phyloP scores from a whole-genome alignment of 108 stramenopile genomes.

The Nannochloropsis granulata region DNA sequence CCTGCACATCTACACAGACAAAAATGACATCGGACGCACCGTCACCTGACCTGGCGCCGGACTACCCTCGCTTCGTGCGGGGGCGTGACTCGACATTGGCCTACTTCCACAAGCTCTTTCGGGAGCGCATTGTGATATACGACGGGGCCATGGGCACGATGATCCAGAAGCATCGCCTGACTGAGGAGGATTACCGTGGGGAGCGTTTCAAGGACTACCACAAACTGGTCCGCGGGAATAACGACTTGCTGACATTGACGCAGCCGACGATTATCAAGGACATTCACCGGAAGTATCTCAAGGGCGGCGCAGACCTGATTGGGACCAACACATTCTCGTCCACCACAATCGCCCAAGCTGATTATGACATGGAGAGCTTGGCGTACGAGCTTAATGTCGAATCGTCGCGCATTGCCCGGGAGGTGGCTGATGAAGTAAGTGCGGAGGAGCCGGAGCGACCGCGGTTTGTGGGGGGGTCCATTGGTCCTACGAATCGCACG shows the following conservation, averaged over 20 bases:
- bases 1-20: background rate
- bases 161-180: slow-evolving; percentile 94
- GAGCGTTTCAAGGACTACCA: slow-evolving; percentile 82
- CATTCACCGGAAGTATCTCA: slow-evolving; percentile 82
- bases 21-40: background rate
- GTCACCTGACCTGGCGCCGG: background rate
- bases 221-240: slow-evolving; percentile 91
- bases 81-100: slow-evolving; percentile 5
- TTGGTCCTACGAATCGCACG: slow-evolving; percentile 95
- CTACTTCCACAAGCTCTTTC: slow-evolving; percentile 35
- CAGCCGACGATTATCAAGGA: slow-evolving; percentile 85
- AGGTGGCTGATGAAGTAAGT: slow-evolving; percentile 87
- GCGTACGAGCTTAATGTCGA: slow-evolving; percentile 91
- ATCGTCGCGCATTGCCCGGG: slow-evolving; percentile 71
- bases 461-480: slow-evolving; percentile 88
- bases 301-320: slow-evolving; percentile 81
- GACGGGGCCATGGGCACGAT: slow-evolving; percentile 99
- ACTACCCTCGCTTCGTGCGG: background rate
- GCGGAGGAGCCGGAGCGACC: slow-evolving; percentile 81
- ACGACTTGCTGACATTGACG: slow-evolving; percentile 86
- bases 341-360: slow-evolving; percentile 94
- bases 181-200: slow-evolving; percentile 85
- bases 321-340: slow-evolving; percentile 97
- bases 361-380: slow-evolving; percentile 88
- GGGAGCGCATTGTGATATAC: slow-evolving; percentile 61